Evolutionary conservation across 345 rosid species (phyloP), one percentile per base, ranked within the genome.

Genomic region (Hibiscus syriacus): DNA sequence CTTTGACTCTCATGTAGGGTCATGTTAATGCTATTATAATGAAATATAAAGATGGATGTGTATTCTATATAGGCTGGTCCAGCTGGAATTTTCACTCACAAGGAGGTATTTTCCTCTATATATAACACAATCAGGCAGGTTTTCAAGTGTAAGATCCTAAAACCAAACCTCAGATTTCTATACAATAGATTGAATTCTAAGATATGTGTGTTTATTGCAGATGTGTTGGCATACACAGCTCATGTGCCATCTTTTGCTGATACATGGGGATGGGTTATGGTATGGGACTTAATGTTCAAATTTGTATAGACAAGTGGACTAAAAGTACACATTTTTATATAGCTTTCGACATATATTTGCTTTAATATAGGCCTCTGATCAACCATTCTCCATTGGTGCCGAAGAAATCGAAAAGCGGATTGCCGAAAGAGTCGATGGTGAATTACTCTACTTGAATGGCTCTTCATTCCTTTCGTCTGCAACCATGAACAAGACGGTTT

Each of bases 221-320:
- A 90, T 73, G 98, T 90, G 66, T 75, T 81, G 64, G 90, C 97
- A 16, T 93, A 90, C 79, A 87, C 90, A 34, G 97, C 97, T 68
- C 98, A 93, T 27, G 94, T 93, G 16, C 98, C 98, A 25, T 93
- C 98, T 50, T 93, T 90, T 72, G 97, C 98, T 6, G 97, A 93
- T 62, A 93, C 97, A 2, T 93, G 98, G 98, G 97, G 98, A 71
- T 93, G 98, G 98, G 93, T 90, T 46, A 90, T 93, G 97, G 90
- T 88, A 80, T 13, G 74, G 27, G 53, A 5, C 30, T 13, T 46
- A 32, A 25, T 23, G 50, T 52, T 32, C 26, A 34, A 22, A 34
- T 27, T 49, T 30, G 29, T 30, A 27, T 20, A 36, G 14, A n/a
- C 12, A 34, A 16, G 14, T 32, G 34, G 27, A 16, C 8, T 49